phyloP scores from a whole-genome alignment of 192 early-diverging fungal species.

The Lunasporangiospora selenospora region DNA sequence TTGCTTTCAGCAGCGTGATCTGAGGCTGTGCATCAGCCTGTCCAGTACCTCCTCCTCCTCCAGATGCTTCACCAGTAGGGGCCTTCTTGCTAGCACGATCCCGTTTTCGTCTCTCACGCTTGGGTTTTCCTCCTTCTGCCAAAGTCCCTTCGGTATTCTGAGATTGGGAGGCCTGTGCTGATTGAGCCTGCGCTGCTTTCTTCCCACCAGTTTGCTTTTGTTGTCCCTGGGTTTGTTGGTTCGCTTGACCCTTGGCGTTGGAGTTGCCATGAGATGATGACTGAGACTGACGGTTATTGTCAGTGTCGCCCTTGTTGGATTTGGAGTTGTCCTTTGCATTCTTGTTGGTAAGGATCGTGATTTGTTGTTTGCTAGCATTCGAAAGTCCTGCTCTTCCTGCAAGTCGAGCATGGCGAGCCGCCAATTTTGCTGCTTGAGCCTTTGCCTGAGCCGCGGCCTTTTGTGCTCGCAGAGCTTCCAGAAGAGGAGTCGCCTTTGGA shows the following conservation, averaged over 20 bases:
- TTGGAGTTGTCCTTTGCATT: constrained; percentile 18
- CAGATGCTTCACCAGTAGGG: neutral
- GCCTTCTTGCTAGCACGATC: constrained; percentile 30
- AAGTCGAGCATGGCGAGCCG: constrained; percentile 33
- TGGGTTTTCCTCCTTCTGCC: constrained; percentile 20
- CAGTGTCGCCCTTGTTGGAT: neutral
- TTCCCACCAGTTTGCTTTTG: neutral
- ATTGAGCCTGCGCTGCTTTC: neutral
- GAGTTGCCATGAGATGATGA: no score
- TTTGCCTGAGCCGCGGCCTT: constrained; percentile 69
- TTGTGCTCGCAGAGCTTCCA: constrained; percentile 75
- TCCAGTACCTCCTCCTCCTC: neutral
- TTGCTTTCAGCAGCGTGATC: constrained; percentile 35
- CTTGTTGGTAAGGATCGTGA: constrained; percentile 34
- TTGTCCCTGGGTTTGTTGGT: neutral
- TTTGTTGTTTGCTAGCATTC: constrained; percentile 20
- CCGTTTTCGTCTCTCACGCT: constrained; percentile 34
- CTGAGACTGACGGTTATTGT: constrained; percentile 3
- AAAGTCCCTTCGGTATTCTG: no score
- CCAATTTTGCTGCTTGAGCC: constrained; percentile 38
- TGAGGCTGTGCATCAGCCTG: constrained; percentile 12
- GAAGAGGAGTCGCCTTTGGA: constrained; percentile 76
- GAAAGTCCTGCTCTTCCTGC: constrained; percentile 36
- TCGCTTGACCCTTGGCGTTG: neutral
- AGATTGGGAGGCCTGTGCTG: neutral